phyloP scores from a whole-genome alignment of 2,329 filamentous ascomycete species.

The Leptographium flavum region DNA sequence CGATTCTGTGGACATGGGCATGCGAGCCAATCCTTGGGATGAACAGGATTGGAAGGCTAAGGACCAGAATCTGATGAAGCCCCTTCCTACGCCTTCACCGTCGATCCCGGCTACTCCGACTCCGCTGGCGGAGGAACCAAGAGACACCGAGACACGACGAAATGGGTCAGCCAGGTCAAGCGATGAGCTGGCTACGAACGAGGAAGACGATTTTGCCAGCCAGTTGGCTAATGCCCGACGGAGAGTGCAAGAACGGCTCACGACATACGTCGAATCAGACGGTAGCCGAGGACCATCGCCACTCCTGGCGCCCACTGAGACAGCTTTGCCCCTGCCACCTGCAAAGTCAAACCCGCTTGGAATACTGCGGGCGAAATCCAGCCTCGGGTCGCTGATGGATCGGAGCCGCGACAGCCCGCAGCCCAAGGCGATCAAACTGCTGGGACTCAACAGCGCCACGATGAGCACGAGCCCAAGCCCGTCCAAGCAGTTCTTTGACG shows the following conservation, averaged over 20 bases:
- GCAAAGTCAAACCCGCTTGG: conserved; percentile 43
- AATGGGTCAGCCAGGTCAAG: conserved; percentile 3
- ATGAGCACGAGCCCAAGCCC: conserved; percentile 26
- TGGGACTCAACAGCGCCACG: conserved; percentile 35
- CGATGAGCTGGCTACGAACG: conserved; percentile 28
- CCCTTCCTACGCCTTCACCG: background rate
- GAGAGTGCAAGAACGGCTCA: conserved; percentile 59
- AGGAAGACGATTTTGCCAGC: conserved; percentile 56
- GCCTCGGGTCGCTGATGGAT: conserved; percentile 48
- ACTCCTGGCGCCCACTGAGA: conserved; percentile 20
- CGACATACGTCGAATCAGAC: conserved; percentile 52
- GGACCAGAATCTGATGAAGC: background rate
- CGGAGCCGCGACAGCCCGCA: conserved; percentile 24
- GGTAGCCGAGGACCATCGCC: conserved; percentile 30
- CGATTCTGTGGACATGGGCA: conserved; percentile 11
- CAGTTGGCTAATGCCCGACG: conserved; percentile 58
- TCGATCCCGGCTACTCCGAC: background rate
- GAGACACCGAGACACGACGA: background rate
- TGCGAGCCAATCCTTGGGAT: conserved; percentile 30
- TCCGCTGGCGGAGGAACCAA: background rate
- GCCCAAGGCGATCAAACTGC: conserved; percentile 46
- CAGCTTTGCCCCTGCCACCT: conserved; percentile 18
- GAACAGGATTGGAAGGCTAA: conserved; percentile 13
- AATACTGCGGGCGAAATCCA: conserved; percentile 52
- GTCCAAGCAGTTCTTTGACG: conserved; percentile 22